Conservation (phyloP, 495 filamentous ascomycete genomes). For the Opeltia flavorubescens region DNA sequence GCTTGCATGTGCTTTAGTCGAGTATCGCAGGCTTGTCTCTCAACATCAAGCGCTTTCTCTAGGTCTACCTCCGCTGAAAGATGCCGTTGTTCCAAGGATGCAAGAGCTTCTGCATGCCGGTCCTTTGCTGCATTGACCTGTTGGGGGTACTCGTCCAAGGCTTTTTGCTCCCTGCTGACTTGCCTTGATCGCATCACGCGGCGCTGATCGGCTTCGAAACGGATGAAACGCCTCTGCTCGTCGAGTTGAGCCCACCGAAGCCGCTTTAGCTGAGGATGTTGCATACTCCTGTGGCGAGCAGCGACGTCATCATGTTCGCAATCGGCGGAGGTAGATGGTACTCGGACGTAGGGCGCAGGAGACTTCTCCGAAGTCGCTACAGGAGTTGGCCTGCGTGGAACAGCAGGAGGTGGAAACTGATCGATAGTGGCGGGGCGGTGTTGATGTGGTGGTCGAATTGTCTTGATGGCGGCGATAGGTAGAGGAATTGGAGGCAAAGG, state of each 20-base stretch:
- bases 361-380: neutral
- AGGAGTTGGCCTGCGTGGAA: neutral
- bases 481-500: slow-evolving; percentile 7
- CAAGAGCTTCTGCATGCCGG: slow-evolving; percentile 12
- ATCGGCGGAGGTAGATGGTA: neutral
- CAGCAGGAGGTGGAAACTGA: neutral
- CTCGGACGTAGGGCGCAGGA: slow-evolving; percentile 5
- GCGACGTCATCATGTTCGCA: slow-evolving; percentile 4
- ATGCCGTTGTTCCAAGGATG: slow-evolving; percentile 14
- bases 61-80: slow-evolving; percentile 17
- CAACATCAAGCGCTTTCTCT: slow-evolving; percentile 9
- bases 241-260: slow-evolving; percentile 16
- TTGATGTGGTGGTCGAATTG: neutral
- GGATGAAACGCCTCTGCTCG: slow-evolving; percentile 17
- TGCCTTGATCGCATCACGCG: slow-evolving; percentile 13
- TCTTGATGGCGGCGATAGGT: neutral
- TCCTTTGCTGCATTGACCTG: slow-evolving; percentile 4
- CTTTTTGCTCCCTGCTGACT: slow-evolving; percentile 3
- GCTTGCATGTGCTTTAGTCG: slow-evolving; percentile 19
- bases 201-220: slow-evolving; percentile 14
- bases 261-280: slow-evolving; percentile 8
- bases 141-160: slow-evolving; percentile 5
- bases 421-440: neutral
- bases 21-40: slow-evolving; percentile 17
- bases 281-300: slow-evolving; percentile 10